A percentile compares a stretch with the other conserved stretches of the same genome.
Conservation (phyloP, 768 basidiomycete genomes). For the Mycena olivaceomarginata region DNA sequence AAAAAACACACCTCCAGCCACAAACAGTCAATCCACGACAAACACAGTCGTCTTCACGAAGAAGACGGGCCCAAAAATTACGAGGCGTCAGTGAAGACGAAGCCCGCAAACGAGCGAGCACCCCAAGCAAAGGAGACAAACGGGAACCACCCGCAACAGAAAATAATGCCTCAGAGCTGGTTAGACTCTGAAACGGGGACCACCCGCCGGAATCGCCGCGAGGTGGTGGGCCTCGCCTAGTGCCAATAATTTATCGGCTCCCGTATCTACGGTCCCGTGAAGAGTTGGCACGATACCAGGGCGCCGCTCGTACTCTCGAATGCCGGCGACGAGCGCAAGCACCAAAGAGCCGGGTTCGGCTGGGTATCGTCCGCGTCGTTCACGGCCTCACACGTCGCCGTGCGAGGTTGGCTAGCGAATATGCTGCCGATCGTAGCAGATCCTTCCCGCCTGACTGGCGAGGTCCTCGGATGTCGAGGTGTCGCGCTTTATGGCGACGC, state of each 20-base stretch:
- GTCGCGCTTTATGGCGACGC: conserved; percentile 23
- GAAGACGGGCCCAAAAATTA: conserved; percentile 30
- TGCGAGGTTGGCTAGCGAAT: conserved; percentile 15
- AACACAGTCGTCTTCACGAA: conserved; percentile 18
- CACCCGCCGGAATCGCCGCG: conserved; percentile 39
- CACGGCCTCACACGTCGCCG: not conserved
- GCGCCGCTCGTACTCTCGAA: conserved; percentile 38
- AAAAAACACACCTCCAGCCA: conserved; percentile 1
- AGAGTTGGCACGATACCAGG: conserved; percentile 32
- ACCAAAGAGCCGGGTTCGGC: conserved; percentile 37
- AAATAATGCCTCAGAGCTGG: conserved; percentile 40
- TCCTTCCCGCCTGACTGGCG: conserved; percentile 8
- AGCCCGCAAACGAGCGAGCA: not conserved
- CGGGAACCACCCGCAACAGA: conserved; percentile 36
- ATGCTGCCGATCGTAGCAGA: conserved; percentile 16
- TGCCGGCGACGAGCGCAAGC: conserved; percentile 29
- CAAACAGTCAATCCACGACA: not conserved
- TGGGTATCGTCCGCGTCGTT: conserved; percentile 27
- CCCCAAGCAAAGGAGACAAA: not conserved
- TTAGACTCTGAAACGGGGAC: conserved; percentile 41
- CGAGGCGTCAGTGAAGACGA: not conserved
- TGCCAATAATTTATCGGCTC: not conserved
- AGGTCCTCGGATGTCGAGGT: not conserved
- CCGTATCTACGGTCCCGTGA: conserved; percentile 10
- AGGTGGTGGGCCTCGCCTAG: conserved; percentile 30